Conservation (phyloP, 2,329 filamentous ascomycete species). For the Aureobasidium leucospermi region DNA sequence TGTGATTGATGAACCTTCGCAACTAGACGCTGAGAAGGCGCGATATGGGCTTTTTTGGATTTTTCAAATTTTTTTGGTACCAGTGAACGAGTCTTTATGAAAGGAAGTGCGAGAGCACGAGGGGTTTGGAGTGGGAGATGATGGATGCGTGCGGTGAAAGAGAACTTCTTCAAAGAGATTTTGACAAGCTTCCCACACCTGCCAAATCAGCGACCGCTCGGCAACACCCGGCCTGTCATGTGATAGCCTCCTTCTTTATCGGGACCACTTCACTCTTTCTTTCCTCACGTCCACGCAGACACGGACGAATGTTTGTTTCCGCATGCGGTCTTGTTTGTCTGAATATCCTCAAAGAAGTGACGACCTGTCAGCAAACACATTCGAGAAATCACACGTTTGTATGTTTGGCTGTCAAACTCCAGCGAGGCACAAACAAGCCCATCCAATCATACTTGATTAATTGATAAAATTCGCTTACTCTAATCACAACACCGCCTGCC, state of each 20-base stretch:
- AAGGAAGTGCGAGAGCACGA: constrained; percentile 18
- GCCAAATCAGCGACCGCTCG: neutral
- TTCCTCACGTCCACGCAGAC: neutral
- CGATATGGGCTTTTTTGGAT: constrained; percentile 27
- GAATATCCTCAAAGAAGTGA: neutral
- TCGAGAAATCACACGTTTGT: neutral
- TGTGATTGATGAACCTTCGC: constrained; percentile 11
- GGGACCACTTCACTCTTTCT: neutral
- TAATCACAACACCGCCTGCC: neutral
- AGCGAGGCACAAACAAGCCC: neutral
- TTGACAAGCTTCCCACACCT: neutral
- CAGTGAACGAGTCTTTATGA: constrained; percentile 25
- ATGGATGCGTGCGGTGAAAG: constrained; percentile 13
- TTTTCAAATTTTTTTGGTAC: constrained; percentile 34
- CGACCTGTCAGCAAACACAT: neutral
- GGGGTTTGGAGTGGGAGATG: constrained; percentile 19
- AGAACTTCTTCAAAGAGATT: constrained; percentile 9
- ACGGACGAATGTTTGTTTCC: neutral
- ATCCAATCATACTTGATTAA: neutral
- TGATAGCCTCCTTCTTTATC: constrained; percentile 9
- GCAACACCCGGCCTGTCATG: constrained; percentile 10
- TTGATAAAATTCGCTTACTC: neutral
- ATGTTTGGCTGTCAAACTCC: neutral
- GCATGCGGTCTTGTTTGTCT: constrained; percentile 1
- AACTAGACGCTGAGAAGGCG: constrained; percentile 19